Evolutionary conservation across 441 rosid species (phyloP).

Genomic region (Jatropha podagrica): DNA sequence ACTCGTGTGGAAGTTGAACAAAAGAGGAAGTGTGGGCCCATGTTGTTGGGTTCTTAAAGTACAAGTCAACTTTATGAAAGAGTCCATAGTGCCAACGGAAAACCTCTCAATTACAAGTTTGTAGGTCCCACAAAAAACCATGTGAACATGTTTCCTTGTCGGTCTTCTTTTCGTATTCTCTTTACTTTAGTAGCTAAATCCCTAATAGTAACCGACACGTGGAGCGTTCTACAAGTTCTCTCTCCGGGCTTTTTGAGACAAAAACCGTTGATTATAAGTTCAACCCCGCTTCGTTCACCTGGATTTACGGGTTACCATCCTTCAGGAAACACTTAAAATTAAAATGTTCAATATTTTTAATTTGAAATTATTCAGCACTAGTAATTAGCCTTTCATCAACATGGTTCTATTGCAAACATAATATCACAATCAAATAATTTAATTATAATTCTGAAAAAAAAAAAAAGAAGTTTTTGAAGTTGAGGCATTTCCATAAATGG

Average conservation of each 20-base stretch:
- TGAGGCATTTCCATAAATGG: not conserved
- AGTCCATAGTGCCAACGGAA: slow-evolving; percentile 17
- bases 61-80: slow-evolving; percentile 32
- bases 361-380: too few relatives aligned
- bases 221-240: not conserved
- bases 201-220: slow-evolving; percentile 14
- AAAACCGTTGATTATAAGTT: slow-evolving; percentile 12
- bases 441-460: not conserved
- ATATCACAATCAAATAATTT: not conserved
- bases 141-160: slow-evolving; percentile 37
- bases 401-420: not conserved
- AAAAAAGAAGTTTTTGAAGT: not conserved
- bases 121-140: slow-evolving; percentile 31
- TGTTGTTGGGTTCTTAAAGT: slow-evolving; percentile 23
- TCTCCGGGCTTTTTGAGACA: not conserved
- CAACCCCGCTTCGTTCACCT: not conserved
- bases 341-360: too few relatives aligned
- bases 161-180: not conserved
- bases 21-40: slow-evolving; percentile 22
- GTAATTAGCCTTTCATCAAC: not conserved
- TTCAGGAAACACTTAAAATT: too few relatives aligned
- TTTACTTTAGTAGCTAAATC: not conserved
- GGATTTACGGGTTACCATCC: not conserved
- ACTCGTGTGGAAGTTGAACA: slow-evolving; percentile 10
- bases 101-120: not conserved